A percentile compares a stretch with the other conserved stretches of the same genome.
These are phyloP conservation scores for Cyanidiococcus yangmingshanensis DNA, from an alignment of 23 red algal genomes.

Conservation along the genomic window DNA sequence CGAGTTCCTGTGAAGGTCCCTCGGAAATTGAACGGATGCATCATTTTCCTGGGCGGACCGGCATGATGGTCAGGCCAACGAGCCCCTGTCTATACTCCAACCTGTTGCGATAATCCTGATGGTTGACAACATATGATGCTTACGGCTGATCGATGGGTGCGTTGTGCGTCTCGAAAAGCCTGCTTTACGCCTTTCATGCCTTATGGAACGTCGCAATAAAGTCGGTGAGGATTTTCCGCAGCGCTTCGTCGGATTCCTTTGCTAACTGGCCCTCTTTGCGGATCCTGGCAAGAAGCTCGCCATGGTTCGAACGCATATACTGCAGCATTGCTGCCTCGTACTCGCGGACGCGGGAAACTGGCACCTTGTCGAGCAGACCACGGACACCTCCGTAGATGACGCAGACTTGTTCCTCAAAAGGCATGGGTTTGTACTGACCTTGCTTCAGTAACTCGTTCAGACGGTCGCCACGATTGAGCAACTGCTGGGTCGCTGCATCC, in stretches of 20 bases:
- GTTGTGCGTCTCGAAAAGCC: background rate
- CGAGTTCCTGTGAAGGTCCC: too few species aligned
- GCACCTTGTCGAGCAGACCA: constrained; percentile 94
- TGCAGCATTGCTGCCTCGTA: constrained; percentile 72
- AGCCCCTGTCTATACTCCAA: too few species aligned
- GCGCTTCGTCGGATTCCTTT: constrained; percentile 55
- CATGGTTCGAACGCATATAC: constrained; percentile 60
- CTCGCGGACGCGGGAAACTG: constrained; percentile 64
- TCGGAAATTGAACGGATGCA: too few species aligned
- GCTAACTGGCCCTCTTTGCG: constrained; percentile 78
- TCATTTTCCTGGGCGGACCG: too few species aligned
- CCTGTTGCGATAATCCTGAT: too few species aligned
- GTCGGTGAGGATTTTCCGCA: constrained; percentile 53
- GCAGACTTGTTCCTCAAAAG: constrained; percentile 74
- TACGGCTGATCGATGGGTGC: too few species aligned
- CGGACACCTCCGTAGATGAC: constrained; percentile 85
- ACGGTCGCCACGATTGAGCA: constrained; percentile 91
- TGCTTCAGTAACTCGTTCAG: constrained; percentile 95
- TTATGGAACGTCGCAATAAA: constrained; percentile 72
- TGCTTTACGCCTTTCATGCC: constrained; percentile 20
- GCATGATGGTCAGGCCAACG: too few species aligned
- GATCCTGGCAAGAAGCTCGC: constrained; percentile 56
- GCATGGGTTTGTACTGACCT: constrained; percentile 76
- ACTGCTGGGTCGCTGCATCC: constrained; percentile 83
- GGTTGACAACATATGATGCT: too few species aligned